Evolutionary conservation across 108 stramenopile species (phyloP).

Genomic region (Pseudonitzschia delicatissima): DNA sequence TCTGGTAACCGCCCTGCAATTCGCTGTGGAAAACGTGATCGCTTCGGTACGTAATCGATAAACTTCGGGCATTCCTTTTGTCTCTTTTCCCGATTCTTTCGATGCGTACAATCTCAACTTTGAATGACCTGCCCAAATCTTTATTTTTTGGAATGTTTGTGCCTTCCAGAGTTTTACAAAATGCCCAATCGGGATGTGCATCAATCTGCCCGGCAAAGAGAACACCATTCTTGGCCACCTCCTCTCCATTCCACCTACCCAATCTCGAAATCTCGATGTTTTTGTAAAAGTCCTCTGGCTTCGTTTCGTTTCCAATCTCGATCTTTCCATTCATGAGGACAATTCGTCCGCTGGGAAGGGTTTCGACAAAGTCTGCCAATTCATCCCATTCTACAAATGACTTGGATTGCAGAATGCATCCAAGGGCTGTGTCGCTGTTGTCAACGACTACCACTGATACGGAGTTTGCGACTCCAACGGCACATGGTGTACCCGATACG

Average conservation of each 20-base stretch:
- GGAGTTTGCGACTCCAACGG: slow-evolving; percentile 36
- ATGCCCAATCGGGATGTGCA: slow-evolving; percentile 62
- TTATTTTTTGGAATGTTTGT: slow-evolving; percentile 14
- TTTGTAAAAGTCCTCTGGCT: slow-evolving; percentile 15
- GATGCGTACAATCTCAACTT: slow-evolving; percentile 18
- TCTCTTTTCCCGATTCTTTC: neutral
- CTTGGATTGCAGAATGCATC: slow-evolving; percentile 70
- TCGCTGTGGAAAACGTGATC: slow-evolving; percentile 36
- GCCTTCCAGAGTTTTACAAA: slow-evolving; percentile 26
- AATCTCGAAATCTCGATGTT: slow-evolving; percentile 13
- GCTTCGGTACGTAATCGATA: slow-evolving; percentile 37
- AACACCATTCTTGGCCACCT: slow-evolving; percentile 11
- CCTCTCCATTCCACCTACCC: slow-evolving; percentile 28
- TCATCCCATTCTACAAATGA: slow-evolving; percentile 49
- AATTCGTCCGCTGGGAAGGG: slow-evolving; percentile 52
- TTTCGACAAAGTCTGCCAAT: slow-evolving; percentile 43
- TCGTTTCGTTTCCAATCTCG: slow-evolving; percentile 17
- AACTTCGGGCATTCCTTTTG: neutral
- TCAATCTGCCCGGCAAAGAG: slow-evolving; percentile 67
- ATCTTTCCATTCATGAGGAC: slow-evolving; percentile 47
- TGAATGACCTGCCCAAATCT: too few relatives aligned
- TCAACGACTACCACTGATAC: slow-evolving; percentile 69
- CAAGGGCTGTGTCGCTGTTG: slow-evolving; percentile 31
- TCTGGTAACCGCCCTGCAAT: slow-evolving; percentile 71
- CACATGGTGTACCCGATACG: slow-evolving; percentile 53